phyloP scores from a whole-genome alignment of 495 filamentous ascomycete species.

The Penicillium dipodomyicola region DNA sequence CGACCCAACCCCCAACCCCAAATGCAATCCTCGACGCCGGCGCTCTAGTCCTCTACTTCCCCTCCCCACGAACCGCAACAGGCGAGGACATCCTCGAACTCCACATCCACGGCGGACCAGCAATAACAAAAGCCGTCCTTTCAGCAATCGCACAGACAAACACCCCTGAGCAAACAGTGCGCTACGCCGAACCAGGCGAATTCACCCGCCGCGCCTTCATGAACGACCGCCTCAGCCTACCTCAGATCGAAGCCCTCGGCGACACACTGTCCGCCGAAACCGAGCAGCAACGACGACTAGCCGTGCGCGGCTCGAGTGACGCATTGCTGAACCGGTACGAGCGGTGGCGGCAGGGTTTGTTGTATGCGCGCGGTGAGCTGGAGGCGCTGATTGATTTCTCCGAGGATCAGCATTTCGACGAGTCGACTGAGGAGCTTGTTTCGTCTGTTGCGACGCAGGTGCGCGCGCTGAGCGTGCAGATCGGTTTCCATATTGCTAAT shows the following conservation, averaged over 20 bases:
- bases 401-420: slow-evolving; percentile 96
- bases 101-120: slow-evolving; percentile 89
- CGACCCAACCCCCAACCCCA: slow-evolving; percentile 38
- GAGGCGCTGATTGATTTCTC: slow-evolving; percentile 96
- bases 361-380: slow-evolving; percentile 83
- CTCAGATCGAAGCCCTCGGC: slow-evolving; percentile 90
- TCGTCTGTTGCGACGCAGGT: slow-evolving; percentile 65
- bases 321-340: slow-evolving; percentile 78
- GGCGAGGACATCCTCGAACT: slow-evolving; percentile 92
- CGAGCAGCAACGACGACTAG: slow-evolving; percentile 86
- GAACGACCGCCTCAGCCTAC: slow-evolving; percentile 79
- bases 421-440: slow-evolving; percentile 71
- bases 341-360: slow-evolving; percentile 69
- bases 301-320: slow-evolving; percentile 72
- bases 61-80: slow-evolving; percentile 77
- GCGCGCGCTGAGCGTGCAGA: slow-evolving; percentile 52
- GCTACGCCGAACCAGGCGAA: slow-evolving; percentile 92
- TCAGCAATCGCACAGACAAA: slow-evolving; percentile 62
- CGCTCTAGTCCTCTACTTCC: slow-evolving; percentile 86
- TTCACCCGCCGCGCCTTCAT: slow-evolving; percentile 92
- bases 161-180: slow-evolving; percentile 46
- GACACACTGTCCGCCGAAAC: slow-evolving; percentile 85
- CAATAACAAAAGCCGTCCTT: slow-evolving; percentile 82
- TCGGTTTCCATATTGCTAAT: slow-evolving; percentile 68
- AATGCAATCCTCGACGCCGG: slow-evolving; percentile 69